phyloP scores from a whole-genome alignment of 371 early-diverging fungal species.

The Funneliformis caledonium region DNA sequence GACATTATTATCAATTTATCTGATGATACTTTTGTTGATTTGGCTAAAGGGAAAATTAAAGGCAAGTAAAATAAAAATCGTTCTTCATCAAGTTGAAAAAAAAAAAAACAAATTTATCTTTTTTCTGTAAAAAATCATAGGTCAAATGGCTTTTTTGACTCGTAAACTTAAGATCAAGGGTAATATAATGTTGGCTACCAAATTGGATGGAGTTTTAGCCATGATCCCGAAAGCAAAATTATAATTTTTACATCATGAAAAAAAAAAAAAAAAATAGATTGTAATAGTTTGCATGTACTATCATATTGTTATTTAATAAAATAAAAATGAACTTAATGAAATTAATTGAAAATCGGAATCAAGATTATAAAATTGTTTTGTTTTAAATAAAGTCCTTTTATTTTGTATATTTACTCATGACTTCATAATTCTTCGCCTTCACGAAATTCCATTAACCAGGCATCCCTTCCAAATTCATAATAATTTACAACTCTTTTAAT shows the following conservation, averaged over 20 bases:
- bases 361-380: too few relatives aligned
- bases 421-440: neutral
- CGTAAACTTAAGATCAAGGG: constrained; percentile 90
- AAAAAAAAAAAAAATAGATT: neutral
- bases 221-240: constrained; percentile 23
- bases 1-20: constrained; percentile 67
- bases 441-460: constrained; percentile 29
- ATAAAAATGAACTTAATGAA: neutral
- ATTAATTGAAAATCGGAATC: too few relatives aligned
- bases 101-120: neutral
- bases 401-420: neutral
- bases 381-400: too few relatives aligned
- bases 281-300: neutral
- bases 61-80: constrained; percentile 47
- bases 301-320: neutral
- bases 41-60: constrained; percentile 84
- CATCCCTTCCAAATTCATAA: constrained; percentile 31
- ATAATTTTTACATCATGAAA: neutral
- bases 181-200: constrained; percentile 75
- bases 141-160: constrained; percentile 81
- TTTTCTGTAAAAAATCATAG: constrained; percentile 39
- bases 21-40: constrained; percentile 85
- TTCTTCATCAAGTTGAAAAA: neutral
- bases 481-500: constrained; percentile 16
- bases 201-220: constrained; percentile 54